Evolutionary conservation across 768 basidiomycete species (phyloP).

Genomic region (Mycena olivaceomarginata): DNA sequence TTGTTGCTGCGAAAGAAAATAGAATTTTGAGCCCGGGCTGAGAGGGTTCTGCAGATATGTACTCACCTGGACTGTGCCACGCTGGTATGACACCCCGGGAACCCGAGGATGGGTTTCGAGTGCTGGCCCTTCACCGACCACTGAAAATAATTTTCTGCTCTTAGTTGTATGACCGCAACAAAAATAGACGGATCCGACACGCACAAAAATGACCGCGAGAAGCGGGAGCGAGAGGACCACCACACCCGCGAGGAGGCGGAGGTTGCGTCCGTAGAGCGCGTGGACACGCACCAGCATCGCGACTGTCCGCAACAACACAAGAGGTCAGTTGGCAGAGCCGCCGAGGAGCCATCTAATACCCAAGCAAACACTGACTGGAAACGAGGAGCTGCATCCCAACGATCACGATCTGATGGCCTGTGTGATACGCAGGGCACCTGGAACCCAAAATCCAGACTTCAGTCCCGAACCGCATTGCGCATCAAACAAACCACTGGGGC

Average conservation of each 20-base stretch:
- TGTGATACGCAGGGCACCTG: slow-evolving; percentile 27
- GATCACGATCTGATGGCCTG: slow-evolving; percentile 24
- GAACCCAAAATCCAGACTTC: background rate
- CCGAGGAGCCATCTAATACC: background rate
- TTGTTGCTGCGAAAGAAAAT: background rate
- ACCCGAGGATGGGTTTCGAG: background rate
- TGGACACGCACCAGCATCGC: slow-evolving; percentile 10
- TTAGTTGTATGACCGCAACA: background rate
- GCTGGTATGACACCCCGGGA: background rate
- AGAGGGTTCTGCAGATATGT: background rate
- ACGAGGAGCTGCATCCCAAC: slow-evolving; percentile 31
- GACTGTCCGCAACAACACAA: background rate
- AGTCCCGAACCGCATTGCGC: background rate
- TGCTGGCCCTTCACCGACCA: background rate
- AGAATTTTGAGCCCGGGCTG: background rate
- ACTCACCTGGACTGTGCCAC: background rate
- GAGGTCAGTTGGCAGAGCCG: background rate
- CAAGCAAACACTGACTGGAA: background rate
- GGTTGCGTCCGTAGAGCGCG: slow-evolving; percentile 10
- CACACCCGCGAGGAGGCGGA: background rate
- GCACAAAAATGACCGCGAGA: slow-evolving; percentile 1
- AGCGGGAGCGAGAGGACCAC: background rate
- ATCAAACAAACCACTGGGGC: background rate
- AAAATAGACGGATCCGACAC: background rate
- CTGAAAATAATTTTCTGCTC: background rate